A percentile compares a stretch with the other conserved stretches of the same genome.
Evolutionary conservation across 2,329 filamentous ascomycete species (phyloP).

Genomic region (Xylariaceae sp.): DNA sequence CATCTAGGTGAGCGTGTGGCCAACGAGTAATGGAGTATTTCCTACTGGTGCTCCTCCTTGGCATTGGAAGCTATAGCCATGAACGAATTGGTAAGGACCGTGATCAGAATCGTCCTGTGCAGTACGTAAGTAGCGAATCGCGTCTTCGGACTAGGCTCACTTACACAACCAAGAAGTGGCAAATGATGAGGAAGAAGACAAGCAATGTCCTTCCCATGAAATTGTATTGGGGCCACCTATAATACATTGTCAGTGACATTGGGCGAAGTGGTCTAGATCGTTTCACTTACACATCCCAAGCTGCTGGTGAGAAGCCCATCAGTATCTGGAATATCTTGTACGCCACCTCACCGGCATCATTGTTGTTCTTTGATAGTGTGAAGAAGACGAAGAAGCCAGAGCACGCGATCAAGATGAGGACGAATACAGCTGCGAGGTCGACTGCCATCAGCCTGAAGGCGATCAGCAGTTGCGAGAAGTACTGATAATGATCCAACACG

Average conservation of each 20-base stretch:
- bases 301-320: slow-evolving; percentile 92
- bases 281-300: slow-evolving; percentile 70
- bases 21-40: not conserved
- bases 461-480: slow-evolving; percentile 90
- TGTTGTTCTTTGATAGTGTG: slow-evolving; percentile 66
- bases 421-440: slow-evolving; percentile 76
- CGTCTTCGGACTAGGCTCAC: no score
- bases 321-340: slow-evolving; percentile 90
- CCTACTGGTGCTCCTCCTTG: slow-evolving; percentile 75
- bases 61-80: slow-evolving; percentile 92
- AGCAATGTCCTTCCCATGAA: slow-evolving; percentile 68
- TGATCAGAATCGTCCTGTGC: slow-evolving; percentile 74
- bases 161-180: slow-evolving; percentile 83
- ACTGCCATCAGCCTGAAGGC: slow-evolving; percentile 91
- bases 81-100: slow-evolving; percentile 93
- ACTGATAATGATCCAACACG: slow-evolving; percentile 87
- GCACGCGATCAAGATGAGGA: slow-evolving; percentile 79
- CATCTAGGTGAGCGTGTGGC: slow-evolving; percentile 6
- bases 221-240: slow-evolving; percentile 67
- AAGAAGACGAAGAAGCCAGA: slow-evolving; percentile 96
- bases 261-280: not conserved
- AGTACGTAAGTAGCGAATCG: not conserved
- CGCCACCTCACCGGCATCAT: slow-evolving; percentile 66
- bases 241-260: slow-evolving; percentile 12
- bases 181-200: slow-evolving; percentile 82